Percentiles rank a stretch among this genome's conserved stretches.
These are phyloP conservation scores for Epithele typhae DNA, from an alignment of 768 basidiomycete species.

Conservation along the genomic window DNA sequence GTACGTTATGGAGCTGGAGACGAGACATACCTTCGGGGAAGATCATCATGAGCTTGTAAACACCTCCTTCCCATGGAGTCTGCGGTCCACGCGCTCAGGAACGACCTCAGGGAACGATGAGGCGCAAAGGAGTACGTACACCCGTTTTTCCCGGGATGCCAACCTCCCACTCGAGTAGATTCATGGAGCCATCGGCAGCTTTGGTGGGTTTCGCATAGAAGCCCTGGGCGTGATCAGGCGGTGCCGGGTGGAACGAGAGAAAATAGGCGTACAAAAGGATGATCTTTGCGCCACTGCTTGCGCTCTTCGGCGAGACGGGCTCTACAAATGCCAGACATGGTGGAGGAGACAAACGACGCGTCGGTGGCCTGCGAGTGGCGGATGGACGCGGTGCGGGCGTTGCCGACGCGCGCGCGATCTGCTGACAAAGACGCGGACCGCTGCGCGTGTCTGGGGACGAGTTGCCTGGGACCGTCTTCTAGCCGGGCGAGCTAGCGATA, in stretches of 20 bases:
- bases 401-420: too few relatives aligned
- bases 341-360: conserved; percentile 3
- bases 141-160: conserved; percentile 92
- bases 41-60: conserved; percentile 89
- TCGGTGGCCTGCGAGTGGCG: too few relatives aligned
- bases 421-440: too few relatives aligned
- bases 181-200: conserved; percentile 87
- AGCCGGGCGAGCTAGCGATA: too few relatives aligned
- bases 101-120: conserved; percentile 19
- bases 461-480: too few relatives aligned
- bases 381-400: too few relatives aligned
- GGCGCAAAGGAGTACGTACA: conserved; percentile 47
- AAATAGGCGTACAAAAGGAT: conserved; percentile 80
- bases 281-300: conserved; percentile 98
- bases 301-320: conserved; percentile 93
- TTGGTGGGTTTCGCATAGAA: conserved; percentile 96
- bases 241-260: not conserved
- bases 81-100: conserved; percentile 32
- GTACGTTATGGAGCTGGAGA: conserved; percentile 13
- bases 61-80: conserved; percentile 97
- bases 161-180: conserved; percentile 97
- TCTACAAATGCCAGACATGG: conserved; percentile 90
- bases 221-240: conserved; percentile 49
- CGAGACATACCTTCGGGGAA: conserved; percentile 87
- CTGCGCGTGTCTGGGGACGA: too few relatives aligned